Evolutionary conservation across 2,329 filamentous ascomycete species (phyloP).

Genomic region (Monilinia fructigena): DNA sequence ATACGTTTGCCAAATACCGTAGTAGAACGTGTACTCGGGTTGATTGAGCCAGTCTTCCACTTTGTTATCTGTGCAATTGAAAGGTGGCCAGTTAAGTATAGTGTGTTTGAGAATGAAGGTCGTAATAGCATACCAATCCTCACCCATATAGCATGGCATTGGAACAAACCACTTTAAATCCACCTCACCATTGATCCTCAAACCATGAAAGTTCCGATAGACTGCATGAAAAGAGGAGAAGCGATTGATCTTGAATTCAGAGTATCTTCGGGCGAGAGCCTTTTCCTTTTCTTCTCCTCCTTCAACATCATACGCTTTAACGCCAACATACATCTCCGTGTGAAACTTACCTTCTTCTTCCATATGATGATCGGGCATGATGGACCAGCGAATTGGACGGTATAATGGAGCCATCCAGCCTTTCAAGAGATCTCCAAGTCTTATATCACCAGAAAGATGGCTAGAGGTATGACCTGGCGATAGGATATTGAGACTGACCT

Average conservation of each 20-base stretch:
- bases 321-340: background rate
- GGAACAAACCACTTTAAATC: background rate
- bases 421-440: background rate
- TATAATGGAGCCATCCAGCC: background rate
- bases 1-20: background rate
- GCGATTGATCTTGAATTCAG: background rate
- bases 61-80: background rate
- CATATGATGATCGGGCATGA: fast-evolving
- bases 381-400: background rate
- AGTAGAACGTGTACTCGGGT: background rate
- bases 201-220: background rate
- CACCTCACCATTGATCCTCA: background rate
- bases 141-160: background rate
- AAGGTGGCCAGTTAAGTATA: background rate
- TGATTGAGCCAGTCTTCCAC: background rate
- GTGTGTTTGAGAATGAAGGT: background rate
- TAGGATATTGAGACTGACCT: background rate
- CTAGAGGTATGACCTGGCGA: background rate
- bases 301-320: background rate
- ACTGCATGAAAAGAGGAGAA: fast-evolving
- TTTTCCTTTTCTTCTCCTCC: background rate
- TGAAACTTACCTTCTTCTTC: background rate
- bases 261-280: background rate
- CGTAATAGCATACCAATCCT: background rate
- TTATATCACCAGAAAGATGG: fast-evolving